phyloP scores from a whole-genome alignment of 2,329 filamentous ascomycete genomes.

The Triangularia setosa region DNA sequence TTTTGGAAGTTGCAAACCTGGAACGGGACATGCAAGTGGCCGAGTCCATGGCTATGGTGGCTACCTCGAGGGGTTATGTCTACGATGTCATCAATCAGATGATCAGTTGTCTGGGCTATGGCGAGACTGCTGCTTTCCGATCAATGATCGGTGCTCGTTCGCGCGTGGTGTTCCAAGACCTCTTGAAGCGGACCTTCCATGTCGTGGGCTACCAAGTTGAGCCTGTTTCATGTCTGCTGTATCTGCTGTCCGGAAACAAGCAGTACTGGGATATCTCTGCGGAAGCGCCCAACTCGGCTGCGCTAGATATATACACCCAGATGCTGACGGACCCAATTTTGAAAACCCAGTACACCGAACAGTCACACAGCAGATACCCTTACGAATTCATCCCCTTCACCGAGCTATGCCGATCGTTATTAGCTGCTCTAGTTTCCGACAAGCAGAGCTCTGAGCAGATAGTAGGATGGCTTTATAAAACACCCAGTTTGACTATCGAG shows the following conservation, averaged over 20 bases:
- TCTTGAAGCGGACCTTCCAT: slow-evolving; percentile 64
- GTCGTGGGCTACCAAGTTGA: slow-evolving; percentile 71
- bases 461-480: slow-evolving; percentile 61
- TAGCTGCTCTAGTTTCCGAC: slow-evolving; percentile 41
- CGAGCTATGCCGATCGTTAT: slow-evolving; percentile 64
- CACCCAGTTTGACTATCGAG: slow-evolving; percentile 71
- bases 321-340: slow-evolving; percentile 55
- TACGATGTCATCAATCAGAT: slow-evolving; percentile 53
- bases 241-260: slow-evolving; percentile 55
- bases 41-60: slow-evolving; percentile 47
- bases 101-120: slow-evolving; percentile 44
- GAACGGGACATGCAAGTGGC: slow-evolving; percentile 51
- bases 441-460: slow-evolving; percentile 43
- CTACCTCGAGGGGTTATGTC: slow-evolving; percentile 48
- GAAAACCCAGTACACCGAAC: slow-evolving; percentile 57
- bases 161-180: slow-evolving; percentile 62
- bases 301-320: slow-evolving; percentile 34
- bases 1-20: slow-evolving; percentile 47
- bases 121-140: slow-evolving; percentile 45
- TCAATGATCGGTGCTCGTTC: slow-evolving; percentile 58
- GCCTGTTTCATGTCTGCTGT: slow-evolving; percentile 62
- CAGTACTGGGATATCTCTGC: slow-evolving; percentile 52
- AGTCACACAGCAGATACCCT: slow-evolving; percentile 74
- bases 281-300: slow-evolving; percentile 35
- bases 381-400: slow-evolving; percentile 81